Base-by-base conservation (phyloP, 331 rosid species). In the Dryas integrifolia region DNA sequence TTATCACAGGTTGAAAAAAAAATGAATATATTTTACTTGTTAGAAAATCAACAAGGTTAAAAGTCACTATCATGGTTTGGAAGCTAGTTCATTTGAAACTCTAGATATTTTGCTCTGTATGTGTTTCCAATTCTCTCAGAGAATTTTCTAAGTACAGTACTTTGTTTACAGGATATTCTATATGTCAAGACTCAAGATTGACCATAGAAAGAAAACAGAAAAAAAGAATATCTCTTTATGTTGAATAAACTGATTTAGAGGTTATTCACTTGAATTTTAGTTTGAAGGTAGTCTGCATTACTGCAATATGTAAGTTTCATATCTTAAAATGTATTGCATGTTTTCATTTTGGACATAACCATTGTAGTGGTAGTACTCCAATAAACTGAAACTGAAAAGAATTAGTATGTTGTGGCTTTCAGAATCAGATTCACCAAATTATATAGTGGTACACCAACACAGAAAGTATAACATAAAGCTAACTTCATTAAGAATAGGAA, bases 401-500 rank as follows among this genome's bases (percentile, higher is more conserved):
- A 5, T 44, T 44, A 5, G 24, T 38, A 39, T 62, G 48, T 30
- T 62, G 6, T 13, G 13, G n/a, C 5, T 13, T 15, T 61, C 40
- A n/a, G 57, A 16, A 62, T 16, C 38, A 44, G 39, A 43, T 44
- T 44, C 52, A 9, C 44, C 51, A 9, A 63, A 41, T 1, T 14
- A 6, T 0, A 5, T 51, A 51, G 13, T 15, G 21, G n/a, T 9
- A 15, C 74, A 56, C 24, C 9, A 18, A n/a, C 63, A 61, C 72
- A 47, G 46, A 30, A 53, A 15, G 39, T 79, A 68, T 60, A 30
- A 30, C 35, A 73, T 65, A 80, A 78, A 84, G 77, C 78, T 73
- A 78, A 75, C 87, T 88, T 86, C 88, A 85, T 85, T 87, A 80
- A 80, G 78, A 88, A 84, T 79, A 72, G 79, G 80, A 81, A 82